These are phyloP conservation scores for Marsdenia floribunda DNA, from an alignment of 257 asterid genomes.

Conservation along the genomic window DNA sequence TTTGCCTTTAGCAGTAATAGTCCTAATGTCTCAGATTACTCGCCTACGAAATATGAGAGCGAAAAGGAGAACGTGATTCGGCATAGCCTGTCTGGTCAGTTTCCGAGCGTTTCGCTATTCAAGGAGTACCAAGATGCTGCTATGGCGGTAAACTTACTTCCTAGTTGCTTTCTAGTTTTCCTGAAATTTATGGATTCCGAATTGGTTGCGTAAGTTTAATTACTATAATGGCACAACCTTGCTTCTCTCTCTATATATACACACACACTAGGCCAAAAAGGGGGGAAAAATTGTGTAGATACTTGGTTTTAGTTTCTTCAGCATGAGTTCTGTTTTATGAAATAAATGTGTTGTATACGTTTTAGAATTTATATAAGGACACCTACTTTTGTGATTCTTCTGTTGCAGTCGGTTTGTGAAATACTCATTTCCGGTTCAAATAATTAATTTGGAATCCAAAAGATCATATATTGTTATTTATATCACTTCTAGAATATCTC, in stretches of 20 bases:
- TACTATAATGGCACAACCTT: neutral
- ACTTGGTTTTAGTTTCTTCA: neutral
- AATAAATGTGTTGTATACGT: neutral
- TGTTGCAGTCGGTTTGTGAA: neutral
- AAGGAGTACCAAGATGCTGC: conserved; percentile 96
- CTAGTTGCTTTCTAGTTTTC: neutral
- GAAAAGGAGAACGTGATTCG: conserved; percentile 31
- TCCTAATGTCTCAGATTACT: conserved; percentile 32
- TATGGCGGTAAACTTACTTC: conserved; percentile 63
- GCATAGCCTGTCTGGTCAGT: conserved; percentile 81
- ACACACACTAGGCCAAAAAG: no score
- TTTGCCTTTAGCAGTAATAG: conserved; percentile 20
- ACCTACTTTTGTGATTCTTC: neutral
- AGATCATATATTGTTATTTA: neutral
- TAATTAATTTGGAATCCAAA: neutral
- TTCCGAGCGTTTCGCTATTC: conserved; percentile 82
- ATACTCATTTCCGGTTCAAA: neutral
- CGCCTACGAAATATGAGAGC: conserved; percentile 29
- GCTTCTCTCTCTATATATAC: neutral
- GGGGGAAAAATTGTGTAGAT: neutral
- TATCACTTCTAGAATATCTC: neutral
- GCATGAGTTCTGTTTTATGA: neutral
- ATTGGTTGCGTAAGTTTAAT: neutral
- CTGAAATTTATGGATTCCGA: neutral
- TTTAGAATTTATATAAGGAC: neutral